These are phyloP conservation scores for Fusarium sp. DNA, from an alignment of 2,329 filamentous ascomycete genomes.

Conservation along the genomic window DNA sequence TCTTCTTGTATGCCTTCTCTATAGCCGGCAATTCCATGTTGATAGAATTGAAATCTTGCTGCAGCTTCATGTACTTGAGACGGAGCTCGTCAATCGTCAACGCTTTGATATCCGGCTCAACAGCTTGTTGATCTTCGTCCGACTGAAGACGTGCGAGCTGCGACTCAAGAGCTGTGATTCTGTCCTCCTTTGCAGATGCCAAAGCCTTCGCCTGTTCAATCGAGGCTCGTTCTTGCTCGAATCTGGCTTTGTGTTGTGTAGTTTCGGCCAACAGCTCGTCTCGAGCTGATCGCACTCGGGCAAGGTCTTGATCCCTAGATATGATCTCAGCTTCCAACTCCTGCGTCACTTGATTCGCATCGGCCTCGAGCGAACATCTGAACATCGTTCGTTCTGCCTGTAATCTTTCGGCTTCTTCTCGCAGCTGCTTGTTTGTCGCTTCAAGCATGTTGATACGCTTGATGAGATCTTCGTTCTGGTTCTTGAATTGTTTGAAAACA, in stretches of 20 bases:
- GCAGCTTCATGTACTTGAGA: slow-evolving; percentile 78
- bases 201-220: slow-evolving; percentile 83
- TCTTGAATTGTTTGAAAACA: slow-evolving; percentile 91
- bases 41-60: slow-evolving; percentile 85
- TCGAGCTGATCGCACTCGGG: slow-evolving; percentile 83
- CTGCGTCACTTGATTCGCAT: slow-evolving; percentile 77
- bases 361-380: slow-evolving; percentile 83
- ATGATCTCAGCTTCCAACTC: slow-evolving; percentile 88
- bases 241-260: slow-evolving; percentile 80
- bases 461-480: slow-evolving; percentile 91
- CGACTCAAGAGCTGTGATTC: slow-evolving; percentile 84
- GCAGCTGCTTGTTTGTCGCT: slow-evolving; percentile 85
- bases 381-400: slow-evolving; percentile 88
- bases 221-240: slow-evolving; percentile 80
- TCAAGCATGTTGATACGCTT: slow-evolving; percentile 93
- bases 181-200: slow-evolving; percentile 80
- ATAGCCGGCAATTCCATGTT: slow-evolving; percentile 90
- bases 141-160: slow-evolving; percentile 80
- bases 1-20: slow-evolving; percentile 91
- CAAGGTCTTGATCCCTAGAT: slow-evolving; percentile 84
- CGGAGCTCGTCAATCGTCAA: slow-evolving; percentile 79
- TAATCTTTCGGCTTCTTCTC: slow-evolving; percentile 86
- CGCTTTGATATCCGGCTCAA: slow-evolving; percentile 64
- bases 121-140: slow-evolving; percentile 61
- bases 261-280: slow-evolving; percentile 90